phyloP scores from a whole-genome alignment of 2,329 filamentous ascomycete genomes.

The Raffaelea albimanens region DNA sequence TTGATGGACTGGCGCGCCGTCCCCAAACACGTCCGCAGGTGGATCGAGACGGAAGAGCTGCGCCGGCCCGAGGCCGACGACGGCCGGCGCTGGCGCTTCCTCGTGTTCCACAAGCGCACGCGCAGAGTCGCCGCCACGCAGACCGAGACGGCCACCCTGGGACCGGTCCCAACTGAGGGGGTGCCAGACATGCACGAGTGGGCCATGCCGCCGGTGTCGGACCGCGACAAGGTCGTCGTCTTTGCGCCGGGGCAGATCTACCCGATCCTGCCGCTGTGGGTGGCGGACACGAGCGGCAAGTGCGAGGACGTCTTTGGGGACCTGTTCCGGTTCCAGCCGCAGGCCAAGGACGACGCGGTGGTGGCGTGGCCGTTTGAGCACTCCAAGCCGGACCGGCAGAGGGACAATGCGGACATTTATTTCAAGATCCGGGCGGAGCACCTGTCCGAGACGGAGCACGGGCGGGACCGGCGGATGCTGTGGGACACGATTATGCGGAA shows the following conservation, averaged over 20 bases:
- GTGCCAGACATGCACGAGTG: conserved; percentile 3
- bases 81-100: conserved; percentile 11
- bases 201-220: conserved; percentile 6
- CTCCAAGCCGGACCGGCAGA: conserved; percentile 13
- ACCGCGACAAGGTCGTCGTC: conserved; percentile 21
- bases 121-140: conserved; percentile 16
- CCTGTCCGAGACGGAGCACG: conserved; percentile 15
- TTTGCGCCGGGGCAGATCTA: conserved; percentile 33
- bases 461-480: conserved; percentile 16
- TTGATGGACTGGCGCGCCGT: conserved; percentile 26
- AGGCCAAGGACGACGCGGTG: conserved; percentile 15
- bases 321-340: conserved; percentile 14
- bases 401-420: conserved; percentile 13
- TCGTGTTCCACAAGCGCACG: conserved; percentile 11
- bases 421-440: conserved; percentile 19
- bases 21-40: conserved; percentile 22
- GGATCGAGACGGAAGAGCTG: conserved; percentile 23
- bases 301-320: conserved; percentile 20
- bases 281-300: conserved; percentile 20
- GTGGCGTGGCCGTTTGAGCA: conserved; percentile 18
- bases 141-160: conserved; percentile 15
- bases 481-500: conserved; percentile 20
- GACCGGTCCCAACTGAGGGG: conserved; percentile 2
- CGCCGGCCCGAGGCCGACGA: conserved; percentile 5
- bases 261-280: conserved; percentile 29